Conservation (phyloP, 2,329 filamentous ascomycete genomes). For the Diaporthe sp. region DNA sequence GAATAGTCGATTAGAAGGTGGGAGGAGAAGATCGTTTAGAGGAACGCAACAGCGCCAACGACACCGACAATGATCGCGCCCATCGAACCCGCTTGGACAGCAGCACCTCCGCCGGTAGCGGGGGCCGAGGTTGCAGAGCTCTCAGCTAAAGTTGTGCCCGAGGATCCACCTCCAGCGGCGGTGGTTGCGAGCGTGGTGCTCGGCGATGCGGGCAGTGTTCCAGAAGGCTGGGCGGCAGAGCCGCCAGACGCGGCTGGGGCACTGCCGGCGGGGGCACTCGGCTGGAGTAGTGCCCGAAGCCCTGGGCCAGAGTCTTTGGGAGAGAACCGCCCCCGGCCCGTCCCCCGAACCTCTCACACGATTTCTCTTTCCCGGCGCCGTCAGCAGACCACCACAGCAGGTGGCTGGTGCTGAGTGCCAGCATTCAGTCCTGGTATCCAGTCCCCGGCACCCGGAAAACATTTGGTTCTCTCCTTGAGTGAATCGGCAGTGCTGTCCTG, state of each 20-base stretch:
- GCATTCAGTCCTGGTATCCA: no score
- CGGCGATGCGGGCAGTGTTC: slow-evolving; percentile 39
- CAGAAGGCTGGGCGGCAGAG: slow-evolving; percentile 40
- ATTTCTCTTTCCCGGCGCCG: not conserved
- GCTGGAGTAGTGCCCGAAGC: not conserved
- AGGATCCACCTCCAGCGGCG: slow-evolving; percentile 41
- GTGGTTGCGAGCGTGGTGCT: slow-evolving; percentile 40
- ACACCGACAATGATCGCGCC: slow-evolving; percentile 50
- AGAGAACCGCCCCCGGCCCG: not conserved
- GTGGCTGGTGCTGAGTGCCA: not conserved
- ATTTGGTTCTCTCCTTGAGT: no score
- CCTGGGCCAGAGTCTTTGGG: not conserved
- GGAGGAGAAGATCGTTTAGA: not conserved
- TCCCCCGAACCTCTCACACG: not conserved
- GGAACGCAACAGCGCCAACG: not conserved
- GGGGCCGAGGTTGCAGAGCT: slow-evolving; percentile 36
- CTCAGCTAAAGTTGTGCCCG: slow-evolving; percentile 38
- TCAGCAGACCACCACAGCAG: not conserved
- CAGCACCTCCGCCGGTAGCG: slow-evolving; percentile 41
- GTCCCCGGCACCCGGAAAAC: no score
- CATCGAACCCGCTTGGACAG: slow-evolving; percentile 49
- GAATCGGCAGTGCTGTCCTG: not conserved
- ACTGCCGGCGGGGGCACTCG: no score
- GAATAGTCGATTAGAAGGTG: not conserved
- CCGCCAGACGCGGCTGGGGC: no score